phyloP scores from a whole-genome alignment of 148 eudicot genomes.

The Amaranthus cruentus region DNA sequence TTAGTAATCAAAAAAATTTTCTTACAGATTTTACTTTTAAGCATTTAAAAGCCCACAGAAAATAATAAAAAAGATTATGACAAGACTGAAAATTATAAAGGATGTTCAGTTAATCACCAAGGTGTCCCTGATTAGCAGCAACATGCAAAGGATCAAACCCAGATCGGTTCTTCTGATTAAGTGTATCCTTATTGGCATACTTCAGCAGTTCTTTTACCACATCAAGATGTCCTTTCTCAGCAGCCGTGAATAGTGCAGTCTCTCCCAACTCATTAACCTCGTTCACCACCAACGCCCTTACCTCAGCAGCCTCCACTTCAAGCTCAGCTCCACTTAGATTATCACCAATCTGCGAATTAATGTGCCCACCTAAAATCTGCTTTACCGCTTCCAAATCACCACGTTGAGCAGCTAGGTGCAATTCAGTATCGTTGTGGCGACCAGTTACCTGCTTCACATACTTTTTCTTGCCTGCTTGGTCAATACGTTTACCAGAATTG shows the following conservation, averaged over 20 bases:
- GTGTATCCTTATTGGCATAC: slow-evolving; percentile 56
- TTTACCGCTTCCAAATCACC: slow-evolving; percentile 70
- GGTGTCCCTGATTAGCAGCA: slow-evolving; percentile 73
- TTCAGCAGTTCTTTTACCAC: slow-evolving; percentile 72
- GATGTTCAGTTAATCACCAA: slow-evolving; percentile 35
- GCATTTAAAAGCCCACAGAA: neutral
- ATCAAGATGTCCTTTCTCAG: slow-evolving; percentile 69
- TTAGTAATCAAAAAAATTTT: neutral
- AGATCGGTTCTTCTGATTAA: slow-evolving; percentile 52
- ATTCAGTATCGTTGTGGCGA: slow-evolving; percentile 76
- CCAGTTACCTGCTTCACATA: slow-evolving; percentile 89
- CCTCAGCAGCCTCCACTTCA: slow-evolving; percentile 63
- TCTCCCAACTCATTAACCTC: slow-evolving; percentile 81
- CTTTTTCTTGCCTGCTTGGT: slow-evolving; percentile 81
- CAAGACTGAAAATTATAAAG: neutral
- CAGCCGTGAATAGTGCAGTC: slow-evolving; percentile 64
- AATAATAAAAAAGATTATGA: neutral
- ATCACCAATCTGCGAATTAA: slow-evolving; percentile 59
- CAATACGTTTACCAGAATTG: slow-evolving; percentile 77
- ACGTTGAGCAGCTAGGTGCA: slow-evolving; percentile 80
- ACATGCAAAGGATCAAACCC: slow-evolving; percentile 74
- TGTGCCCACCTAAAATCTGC: slow-evolving; percentile 59
- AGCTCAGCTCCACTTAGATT: slow-evolving; percentile 59
- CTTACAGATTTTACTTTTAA: neutral
- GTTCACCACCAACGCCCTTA: slow-evolving; percentile 64